Percentiles rank a stretch among this genome's conserved stretches.
phyloP scores from a whole-genome alignment of 1,139 yeast genomes.

The Pichia inconspicua region DNA sequence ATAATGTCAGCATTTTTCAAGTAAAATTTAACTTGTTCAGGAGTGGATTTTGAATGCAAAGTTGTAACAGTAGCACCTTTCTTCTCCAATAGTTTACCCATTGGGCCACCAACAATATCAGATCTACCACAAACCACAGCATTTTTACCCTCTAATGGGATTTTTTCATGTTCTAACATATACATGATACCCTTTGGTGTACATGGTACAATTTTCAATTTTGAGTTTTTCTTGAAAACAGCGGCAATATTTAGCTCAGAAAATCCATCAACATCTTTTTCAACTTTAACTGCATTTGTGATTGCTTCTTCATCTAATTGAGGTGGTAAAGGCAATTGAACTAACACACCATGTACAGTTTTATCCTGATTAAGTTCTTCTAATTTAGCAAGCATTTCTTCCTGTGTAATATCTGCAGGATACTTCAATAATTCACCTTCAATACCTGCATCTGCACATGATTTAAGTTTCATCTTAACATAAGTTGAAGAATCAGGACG shows the following conservation, averaged over 20 bases:
- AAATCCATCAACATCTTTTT: slow-evolving; percentile 76
- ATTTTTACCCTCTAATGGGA: slow-evolving; percentile 52
- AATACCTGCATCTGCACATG: slow-evolving; percentile 63
- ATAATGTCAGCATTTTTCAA: slow-evolving; percentile 63
- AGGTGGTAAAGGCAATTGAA: slow-evolving; percentile 67
- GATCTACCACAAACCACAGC: slow-evolving; percentile 79
- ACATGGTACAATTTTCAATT: slow-evolving; percentile 65
- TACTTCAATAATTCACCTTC: slow-evolving; percentile 50
- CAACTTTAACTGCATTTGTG: slow-evolving; percentile 59
- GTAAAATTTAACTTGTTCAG: slow-evolving; percentile 43
- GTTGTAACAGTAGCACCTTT: slow-evolving; percentile 72
- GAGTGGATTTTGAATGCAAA: slow-evolving; percentile 67
- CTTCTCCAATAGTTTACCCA: slow-evolving; percentile 62
- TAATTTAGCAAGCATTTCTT: slow-evolving; percentile 47
- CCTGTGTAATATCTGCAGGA: slow-evolving; percentile 49
- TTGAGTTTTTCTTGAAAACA: slow-evolving; percentile 64
- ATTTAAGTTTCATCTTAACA: slow-evolving; percentile 66
- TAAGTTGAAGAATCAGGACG: slow-evolving; percentile 75
- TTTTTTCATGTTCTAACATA: slow-evolving; percentile 55
- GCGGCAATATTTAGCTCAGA: slow-evolving; percentile 72
- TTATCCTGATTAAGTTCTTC: slow-evolving; percentile 53
- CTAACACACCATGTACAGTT: slow-evolving; percentile 59
- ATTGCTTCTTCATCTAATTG: slow-evolving; percentile 61
- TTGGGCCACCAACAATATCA: slow-evolving; percentile 78
- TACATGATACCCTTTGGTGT: slow-evolving; percentile 74